Evolutionary conservation across 495 filamentous ascomycete species (phyloP).

Genomic region (Tuber umbilicatum): DNA sequence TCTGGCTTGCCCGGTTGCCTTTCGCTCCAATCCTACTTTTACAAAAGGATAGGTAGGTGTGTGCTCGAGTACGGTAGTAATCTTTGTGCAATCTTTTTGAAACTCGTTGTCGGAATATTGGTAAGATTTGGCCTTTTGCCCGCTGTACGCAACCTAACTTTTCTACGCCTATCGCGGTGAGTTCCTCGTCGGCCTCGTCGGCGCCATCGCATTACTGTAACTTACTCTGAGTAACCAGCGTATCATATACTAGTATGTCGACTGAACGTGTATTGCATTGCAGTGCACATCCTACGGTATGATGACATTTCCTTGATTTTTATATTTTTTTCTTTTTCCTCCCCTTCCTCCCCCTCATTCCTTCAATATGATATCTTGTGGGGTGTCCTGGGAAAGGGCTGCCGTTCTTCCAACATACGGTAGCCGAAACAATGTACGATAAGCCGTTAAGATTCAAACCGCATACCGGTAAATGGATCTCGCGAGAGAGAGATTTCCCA

Average conservation of each 20-base stretch:
- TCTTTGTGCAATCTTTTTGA: background rate
- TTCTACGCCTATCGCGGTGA: background rate
- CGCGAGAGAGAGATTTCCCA: background rate
- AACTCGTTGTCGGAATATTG: background rate
- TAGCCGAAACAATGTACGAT: background rate
- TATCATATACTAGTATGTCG: background rate
- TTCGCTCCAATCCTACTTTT: background rate
- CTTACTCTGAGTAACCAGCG: no score
- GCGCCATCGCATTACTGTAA: background rate
- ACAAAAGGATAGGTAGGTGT: background rate
- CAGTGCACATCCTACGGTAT: background rate
- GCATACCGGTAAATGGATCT: slow-evolving; percentile 2
- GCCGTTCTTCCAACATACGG: background rate
- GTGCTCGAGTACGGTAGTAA: no score
- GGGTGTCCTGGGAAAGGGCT: background rate
- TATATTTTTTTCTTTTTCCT: background rate
- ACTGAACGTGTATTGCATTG: background rate
- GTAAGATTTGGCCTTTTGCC: background rate
- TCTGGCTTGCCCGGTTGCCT: background rate
- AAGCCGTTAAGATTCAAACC: slow-evolving; percentile 5
- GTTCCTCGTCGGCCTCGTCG: background rate
- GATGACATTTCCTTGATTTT: background rate
- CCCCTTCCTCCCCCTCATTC: background rate
- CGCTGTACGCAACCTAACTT: background rate
- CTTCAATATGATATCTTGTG: background rate